Conservation (phyloP, 139 green algal genomes). For the Picochlorum sp. region DNA sequence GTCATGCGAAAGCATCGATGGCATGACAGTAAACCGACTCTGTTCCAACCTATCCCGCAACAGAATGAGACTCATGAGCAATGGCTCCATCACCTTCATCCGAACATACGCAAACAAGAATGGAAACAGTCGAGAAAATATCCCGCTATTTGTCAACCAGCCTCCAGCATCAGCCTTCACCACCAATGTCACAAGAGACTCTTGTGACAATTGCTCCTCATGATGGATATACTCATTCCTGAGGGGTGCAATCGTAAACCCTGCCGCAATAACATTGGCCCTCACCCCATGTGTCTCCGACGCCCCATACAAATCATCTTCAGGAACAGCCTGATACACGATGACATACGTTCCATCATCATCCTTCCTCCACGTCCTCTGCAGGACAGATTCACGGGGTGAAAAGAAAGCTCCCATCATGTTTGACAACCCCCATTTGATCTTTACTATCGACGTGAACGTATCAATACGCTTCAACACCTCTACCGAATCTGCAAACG, state of each 20-base stretch:
- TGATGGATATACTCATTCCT: conserved; percentile 18
- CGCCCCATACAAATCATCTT: neutral
- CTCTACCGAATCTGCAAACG: conserved; percentile 8
- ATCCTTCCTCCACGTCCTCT: conserved; percentile 40
- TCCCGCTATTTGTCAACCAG: conserved; percentile 8
- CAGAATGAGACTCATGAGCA: conserved; percentile 28
- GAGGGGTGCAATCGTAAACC: conserved; percentile 44
- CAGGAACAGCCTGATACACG: conserved; percentile 24
- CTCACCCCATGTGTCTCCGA: neutral
- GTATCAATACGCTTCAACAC: conserved; percentile 19
- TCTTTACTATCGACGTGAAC: conserved; percentile 10
- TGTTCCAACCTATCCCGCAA: conserved; percentile 35
- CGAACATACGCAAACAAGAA: neutral
- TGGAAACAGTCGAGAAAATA: conserved; percentile 4
- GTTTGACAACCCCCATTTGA: neutral
- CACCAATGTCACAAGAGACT: conserved; percentile 45
- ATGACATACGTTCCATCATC: conserved; percentile 45
- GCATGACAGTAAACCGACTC: conserved; percentile 26
- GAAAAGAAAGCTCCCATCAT: conserved; percentile 3
- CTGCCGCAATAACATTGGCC: conserved; percentile 29
- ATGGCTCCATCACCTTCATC: conserved; percentile 19
- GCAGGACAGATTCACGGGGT: conserved; percentile 24
- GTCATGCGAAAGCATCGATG: conserved; percentile 14
- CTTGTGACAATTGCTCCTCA: conserved; percentile 9
- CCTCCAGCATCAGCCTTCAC: conserved; percentile 42